phyloP scores from a whole-genome alignment of 768 basidiomycete species.

The Trametes cingulata region DNA sequence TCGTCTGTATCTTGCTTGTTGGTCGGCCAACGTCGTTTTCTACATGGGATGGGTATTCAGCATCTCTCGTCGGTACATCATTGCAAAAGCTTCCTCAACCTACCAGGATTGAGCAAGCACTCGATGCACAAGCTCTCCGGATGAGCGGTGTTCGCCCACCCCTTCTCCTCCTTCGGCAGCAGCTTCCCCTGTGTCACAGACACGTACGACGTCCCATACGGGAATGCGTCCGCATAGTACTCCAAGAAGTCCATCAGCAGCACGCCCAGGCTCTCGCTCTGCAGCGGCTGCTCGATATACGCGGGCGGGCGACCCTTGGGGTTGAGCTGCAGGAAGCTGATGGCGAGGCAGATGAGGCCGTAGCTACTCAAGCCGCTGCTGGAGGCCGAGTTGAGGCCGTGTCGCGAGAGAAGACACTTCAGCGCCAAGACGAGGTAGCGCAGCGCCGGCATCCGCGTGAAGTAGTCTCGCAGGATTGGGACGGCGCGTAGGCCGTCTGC shows the following conservation, averaged over 20 bases:
- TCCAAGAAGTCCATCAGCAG: slow-evolving; percentile 66
- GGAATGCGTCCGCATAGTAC: slow-evolving; percentile 56
- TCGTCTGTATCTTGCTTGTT: slow-evolving; percentile 32
- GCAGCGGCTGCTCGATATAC: slow-evolving; percentile 45
- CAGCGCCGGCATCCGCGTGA: slow-evolving; percentile 57
- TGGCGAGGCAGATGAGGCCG: slow-evolving; percentile 59
- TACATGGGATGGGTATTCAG: slow-evolving; percentile 13
- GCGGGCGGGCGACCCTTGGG: slow-evolving; percentile 54
- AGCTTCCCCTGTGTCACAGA: slow-evolving; percentile 38
- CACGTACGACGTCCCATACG: slow-evolving; percentile 43
- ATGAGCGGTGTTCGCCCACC: slow-evolving; percentile 32
- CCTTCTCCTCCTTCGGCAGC: slow-evolving; percentile 37
- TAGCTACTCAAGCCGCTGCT: slow-evolving; percentile 68
- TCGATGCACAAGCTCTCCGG: slow-evolving; percentile 40
- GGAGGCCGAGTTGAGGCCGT: slow-evolving; percentile 63
- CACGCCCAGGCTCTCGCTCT: slow-evolving; percentile 54
- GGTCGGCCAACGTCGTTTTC: slow-evolving; percentile 44
- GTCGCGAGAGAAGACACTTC: slow-evolving; percentile 60
- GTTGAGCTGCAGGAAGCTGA: slow-evolving; percentile 70
- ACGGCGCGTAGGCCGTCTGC: slow-evolving; percentile 55
- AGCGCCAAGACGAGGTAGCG: slow-evolving; percentile 60
- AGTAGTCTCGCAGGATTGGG: slow-evolving; percentile 51
- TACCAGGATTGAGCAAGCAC: slow-evolving; percentile 45
- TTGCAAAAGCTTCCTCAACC: slow-evolving; percentile 5
- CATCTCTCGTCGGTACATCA: not conserved